Evolutionary conservation across 2,329 filamentous ascomycete species (phyloP).

Genomic region (Atkinsonella hypoxylon): DNA sequence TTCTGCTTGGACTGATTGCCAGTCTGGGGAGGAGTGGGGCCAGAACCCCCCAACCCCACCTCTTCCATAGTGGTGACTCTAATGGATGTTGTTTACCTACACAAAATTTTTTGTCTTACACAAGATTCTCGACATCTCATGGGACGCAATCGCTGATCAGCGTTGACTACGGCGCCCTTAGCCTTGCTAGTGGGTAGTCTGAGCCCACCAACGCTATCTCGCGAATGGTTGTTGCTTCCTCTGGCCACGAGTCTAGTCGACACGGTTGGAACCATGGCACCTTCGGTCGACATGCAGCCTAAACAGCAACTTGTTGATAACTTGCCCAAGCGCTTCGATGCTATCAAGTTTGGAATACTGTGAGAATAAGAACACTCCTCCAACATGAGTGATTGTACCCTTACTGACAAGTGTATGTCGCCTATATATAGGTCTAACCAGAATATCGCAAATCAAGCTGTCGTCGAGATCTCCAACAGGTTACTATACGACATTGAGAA

Average conservation of each 20-base stretch:
- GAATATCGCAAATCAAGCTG: conserved; percentile 90
- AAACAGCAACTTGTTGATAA: conserved; percentile 55
- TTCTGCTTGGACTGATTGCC: no score
- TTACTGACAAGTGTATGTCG: neutral
- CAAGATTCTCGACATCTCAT: no score
- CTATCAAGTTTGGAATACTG: conserved; percentile 86
- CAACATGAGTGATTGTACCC: neutral
- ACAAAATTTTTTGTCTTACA: neutral
- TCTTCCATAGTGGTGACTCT: neutral
- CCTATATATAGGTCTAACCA: conserved; percentile 57
- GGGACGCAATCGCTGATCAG: neutral
- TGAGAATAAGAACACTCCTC: conserved; percentile 22
- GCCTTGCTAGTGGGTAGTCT: neutral
- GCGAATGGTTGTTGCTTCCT: neutral
- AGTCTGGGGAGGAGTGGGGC: no score
- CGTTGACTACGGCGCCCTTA: neutral
- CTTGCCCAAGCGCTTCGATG: conserved; percentile 78
- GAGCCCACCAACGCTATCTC: neutral
- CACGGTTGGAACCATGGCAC: neutral
- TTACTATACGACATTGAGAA: conserved; percentile 85
- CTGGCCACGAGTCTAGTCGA: neutral
- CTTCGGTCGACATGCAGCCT: neutral
- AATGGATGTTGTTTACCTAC: neutral
- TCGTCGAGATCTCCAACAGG: conserved; percentile 87
- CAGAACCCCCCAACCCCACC: no score